A percentile compares a stretch with the other conserved stretches of the same genome.
Conservation (phyloP, 2,329 filamentous ascomycete species). For the Scedosporium aurantiacum region DNA sequence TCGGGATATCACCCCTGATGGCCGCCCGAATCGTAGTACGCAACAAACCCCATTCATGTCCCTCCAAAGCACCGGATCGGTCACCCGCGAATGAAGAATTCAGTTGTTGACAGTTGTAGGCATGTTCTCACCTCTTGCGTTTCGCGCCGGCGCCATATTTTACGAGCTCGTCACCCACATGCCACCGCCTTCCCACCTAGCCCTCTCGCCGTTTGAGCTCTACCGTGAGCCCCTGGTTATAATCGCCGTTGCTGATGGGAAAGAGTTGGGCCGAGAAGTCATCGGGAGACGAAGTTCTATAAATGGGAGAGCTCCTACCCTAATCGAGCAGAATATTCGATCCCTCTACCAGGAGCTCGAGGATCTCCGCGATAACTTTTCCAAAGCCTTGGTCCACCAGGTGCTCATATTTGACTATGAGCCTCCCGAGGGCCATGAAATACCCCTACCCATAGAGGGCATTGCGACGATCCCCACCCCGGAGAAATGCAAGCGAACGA, state of each 20-base stretch:
- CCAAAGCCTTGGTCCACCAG: conserved; percentile 66
- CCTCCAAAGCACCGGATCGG: no score
- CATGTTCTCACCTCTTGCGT: conserved; percentile 87
- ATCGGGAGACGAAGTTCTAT: conserved; percentile 45
- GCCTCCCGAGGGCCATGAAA: conserved; percentile 31
- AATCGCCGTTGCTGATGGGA: conserved; percentile 74
- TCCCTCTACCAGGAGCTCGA: conserved; percentile 57
- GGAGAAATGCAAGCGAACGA: conserved; percentile 61
- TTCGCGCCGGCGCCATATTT: conserved; percentile 74
- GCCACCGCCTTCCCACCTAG: conserved; percentile 67
- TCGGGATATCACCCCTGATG: conserved; percentile 77
- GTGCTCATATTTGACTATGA: conserved; percentile 70
- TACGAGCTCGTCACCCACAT: conserved; percentile 78
- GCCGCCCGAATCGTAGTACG: conserved; percentile 73
- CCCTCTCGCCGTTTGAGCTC: conserved; percentile 79
- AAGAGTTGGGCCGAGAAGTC: conserved; percentile 47
- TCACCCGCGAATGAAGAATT: not conserved
- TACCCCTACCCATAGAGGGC: conserved; percentile 49
- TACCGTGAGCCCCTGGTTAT: conserved; percentile 77
- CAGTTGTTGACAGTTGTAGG: conserved; percentile 38
- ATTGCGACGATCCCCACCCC: conserved; percentile 60
- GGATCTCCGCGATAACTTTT: conserved; percentile 59
- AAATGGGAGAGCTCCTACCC: conserved; percentile 36
- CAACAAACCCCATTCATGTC: not conserved
- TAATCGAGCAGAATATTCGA: conserved; percentile 44